phyloP scores from a whole-genome alignment of 2,329 filamentous ascomycete species.

The Cercospora sesami region DNA sequence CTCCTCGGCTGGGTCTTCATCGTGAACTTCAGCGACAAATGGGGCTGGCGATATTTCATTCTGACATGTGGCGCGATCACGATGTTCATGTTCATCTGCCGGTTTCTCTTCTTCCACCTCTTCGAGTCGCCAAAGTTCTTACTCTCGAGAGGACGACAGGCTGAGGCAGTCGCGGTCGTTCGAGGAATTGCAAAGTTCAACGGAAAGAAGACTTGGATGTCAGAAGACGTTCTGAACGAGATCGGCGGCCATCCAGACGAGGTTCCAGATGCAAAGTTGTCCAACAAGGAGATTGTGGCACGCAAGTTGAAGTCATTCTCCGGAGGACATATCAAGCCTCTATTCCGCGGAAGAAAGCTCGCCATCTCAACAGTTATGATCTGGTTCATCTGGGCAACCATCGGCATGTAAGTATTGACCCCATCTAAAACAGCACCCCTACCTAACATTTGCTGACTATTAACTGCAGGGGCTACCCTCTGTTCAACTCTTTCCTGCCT shows the following conservation, averaged over 20 bases:
- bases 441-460: neutral
- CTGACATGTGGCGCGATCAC: conserved; percentile 70
- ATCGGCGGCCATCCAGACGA: conserved; percentile 58
- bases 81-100: conserved; percentile 72
- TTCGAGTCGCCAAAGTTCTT: conserved; percentile 86
- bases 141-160: conserved; percentile 71
- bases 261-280: conserved; percentile 45
- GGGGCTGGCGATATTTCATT: conserved; percentile 75
- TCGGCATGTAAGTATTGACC: conserved; percentile 58
- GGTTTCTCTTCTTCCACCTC: conserved; percentile 77
- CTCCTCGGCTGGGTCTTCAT: conserved; percentile 42
- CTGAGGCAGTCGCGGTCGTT: conserved; percentile 72
- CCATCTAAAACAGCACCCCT: neutral
- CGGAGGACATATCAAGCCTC: conserved; percentile 62
- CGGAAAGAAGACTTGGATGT: conserved; percentile 69
- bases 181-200: conserved; percentile 26
- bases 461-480: conserved; percentile 63
- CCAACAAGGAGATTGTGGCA: conserved; percentile 53
- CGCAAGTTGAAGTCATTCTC: conserved; percentile 67
- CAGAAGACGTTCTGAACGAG: conserved; percentile 64
- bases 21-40: conserved; percentile 52
- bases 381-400: conserved; percentile 79
- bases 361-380: conserved; percentile 55
- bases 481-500: conserved; percentile 89
- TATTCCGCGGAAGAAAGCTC: conserved; percentile 55